phyloP scores from a whole-genome alignment of 192 early-diverging fungal species.

The Coemansia sp. region DNA sequence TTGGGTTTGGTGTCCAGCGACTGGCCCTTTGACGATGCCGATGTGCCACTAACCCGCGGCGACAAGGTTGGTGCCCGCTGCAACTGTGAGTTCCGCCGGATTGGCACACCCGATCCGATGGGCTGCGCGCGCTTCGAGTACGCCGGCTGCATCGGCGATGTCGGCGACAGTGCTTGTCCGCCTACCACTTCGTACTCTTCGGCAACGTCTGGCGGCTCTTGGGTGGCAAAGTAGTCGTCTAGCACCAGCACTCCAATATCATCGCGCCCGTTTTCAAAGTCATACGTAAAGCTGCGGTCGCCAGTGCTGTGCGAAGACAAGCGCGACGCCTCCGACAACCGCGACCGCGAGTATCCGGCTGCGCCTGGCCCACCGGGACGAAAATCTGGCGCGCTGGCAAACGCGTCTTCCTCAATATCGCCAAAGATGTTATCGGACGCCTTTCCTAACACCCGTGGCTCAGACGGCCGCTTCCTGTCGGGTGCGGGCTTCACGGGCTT shows the following conservation, averaged over 20 bases:
- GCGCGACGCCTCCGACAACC: slow-evolving; percentile 7
- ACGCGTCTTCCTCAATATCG: slow-evolving; percentile 47
- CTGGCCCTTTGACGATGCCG: slow-evolving; percentile 1
- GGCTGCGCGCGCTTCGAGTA: slow-evolving; percentile 15
- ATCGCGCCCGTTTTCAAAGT: slow-evolving; percentile 46
- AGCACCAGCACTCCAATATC: slow-evolving; percentile 31
- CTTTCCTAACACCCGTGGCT: slow-evolving; percentile 34
- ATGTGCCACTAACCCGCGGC: background rate
- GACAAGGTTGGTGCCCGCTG: background rate
- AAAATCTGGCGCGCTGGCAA: slow-evolving; percentile 13
- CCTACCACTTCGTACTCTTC: slow-evolving; percentile 50
- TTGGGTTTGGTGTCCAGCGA: slow-evolving; percentile 28
- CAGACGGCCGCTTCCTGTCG: background rate
- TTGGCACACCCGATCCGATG: slow-evolving; percentile 1
- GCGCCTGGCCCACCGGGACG: background rate
- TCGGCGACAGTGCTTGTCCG: slow-evolving; percentile 32
- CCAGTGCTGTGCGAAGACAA: slow-evolving; percentile 9
- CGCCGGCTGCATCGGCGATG: slow-evolving; percentile 32
- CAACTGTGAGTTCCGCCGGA: background rate
- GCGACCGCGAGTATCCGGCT: background rate
- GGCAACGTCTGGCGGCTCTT: slow-evolving; percentile 24
- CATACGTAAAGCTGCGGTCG: slow-evolving; percentile 34
- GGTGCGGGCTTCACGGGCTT: background rate
- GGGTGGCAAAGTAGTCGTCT: slow-evolving; percentile 47
- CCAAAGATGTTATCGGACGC: slow-evolving; percentile 37